These are phyloP conservation scores for Venturia pyrina DNA, from an alignment of 2,329 filamentous ascomycete species.

Conservation along the genomic window DNA sequence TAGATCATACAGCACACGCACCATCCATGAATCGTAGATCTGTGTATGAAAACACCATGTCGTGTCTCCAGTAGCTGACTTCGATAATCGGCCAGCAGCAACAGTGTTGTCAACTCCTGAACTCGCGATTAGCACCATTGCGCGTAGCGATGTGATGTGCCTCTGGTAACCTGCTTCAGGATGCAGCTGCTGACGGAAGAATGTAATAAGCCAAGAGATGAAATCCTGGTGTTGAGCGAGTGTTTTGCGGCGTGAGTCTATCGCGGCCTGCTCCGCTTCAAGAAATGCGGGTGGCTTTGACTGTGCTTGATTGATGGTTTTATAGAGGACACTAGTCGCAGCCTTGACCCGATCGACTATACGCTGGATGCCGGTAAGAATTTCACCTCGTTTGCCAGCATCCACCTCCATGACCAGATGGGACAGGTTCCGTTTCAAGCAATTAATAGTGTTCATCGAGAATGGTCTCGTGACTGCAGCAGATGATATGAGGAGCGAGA, in stretches of 20 bases:
- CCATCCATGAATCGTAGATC: conserved; percentile 35
- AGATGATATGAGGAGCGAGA: conserved; percentile 71
- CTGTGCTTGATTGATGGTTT: conserved; percentile 14
- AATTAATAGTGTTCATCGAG: conserved; percentile 47
- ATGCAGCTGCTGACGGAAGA: conserved; percentile 63
- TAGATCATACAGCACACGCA: conserved; percentile 63
- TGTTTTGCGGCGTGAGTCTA: conserved; percentile 14
- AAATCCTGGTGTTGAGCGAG: conserved; percentile 51
- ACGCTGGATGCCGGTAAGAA: conserved; percentile 53
- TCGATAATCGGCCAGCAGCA: conserved; percentile 29
- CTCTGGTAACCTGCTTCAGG: conserved; percentile 83
- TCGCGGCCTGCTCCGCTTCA: not conserved
- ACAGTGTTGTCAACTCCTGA: conserved; percentile 53
- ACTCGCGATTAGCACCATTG: conserved; percentile 55
- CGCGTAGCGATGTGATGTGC: conserved; percentile 71
- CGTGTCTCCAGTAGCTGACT: conserved; percentile 37
- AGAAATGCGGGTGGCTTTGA: not conserved
- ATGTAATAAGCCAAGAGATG: conserved; percentile 62
- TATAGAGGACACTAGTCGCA: conserved; percentile 45
- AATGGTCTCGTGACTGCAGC: conserved; percentile 66
- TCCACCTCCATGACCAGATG: conserved; percentile 76
- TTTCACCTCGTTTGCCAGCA: conserved; percentile 72
- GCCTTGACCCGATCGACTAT: conserved; percentile 68
- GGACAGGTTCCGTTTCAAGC: conserved; percentile 56
- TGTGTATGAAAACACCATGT: conserved; percentile 41